Percentiles rank a stretch among this genome's conserved stretches.
Conservation (phyloP, 164 flowering plant genomes). For the Sedum album region DNA sequence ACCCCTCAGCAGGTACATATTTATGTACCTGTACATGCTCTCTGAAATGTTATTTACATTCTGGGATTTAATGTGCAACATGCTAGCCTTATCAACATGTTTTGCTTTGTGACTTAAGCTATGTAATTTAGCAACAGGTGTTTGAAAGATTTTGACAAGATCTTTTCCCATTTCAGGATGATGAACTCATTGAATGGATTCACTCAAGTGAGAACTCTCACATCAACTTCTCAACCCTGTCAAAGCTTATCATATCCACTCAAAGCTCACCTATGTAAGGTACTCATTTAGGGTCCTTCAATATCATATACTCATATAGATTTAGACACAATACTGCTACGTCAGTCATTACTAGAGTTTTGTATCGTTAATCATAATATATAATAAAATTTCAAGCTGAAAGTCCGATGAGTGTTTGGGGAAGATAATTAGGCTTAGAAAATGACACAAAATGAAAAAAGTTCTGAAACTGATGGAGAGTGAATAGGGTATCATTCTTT, state of each 20-base stretch:
- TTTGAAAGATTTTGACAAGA: constrained; percentile 1
- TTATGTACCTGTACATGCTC: background rate
- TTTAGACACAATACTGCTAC: background rate
- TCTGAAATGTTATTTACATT: too few relatives aligned
- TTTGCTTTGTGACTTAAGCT: background rate
- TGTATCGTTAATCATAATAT: background rate
- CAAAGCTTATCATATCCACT: background rate
- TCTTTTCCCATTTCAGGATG: background rate
- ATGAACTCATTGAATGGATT: constrained; percentile 3
- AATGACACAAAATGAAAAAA: background rate
- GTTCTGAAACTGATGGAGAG: background rate
- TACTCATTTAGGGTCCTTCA: constrained; percentile 1
- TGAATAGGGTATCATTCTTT: background rate
- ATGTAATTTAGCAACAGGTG: background rate
- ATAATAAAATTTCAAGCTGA: too few relatives aligned
- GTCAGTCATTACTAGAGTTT: background rate
- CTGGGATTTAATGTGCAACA: background rate
- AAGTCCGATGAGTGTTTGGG: background rate
- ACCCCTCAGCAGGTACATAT: background rate
- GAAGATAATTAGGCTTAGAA: background rate
- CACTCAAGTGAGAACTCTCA: background rate
- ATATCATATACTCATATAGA: background rate
- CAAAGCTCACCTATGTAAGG: background rate
- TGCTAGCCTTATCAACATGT: background rate
- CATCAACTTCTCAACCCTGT: background rate